Percentiles rank a stretch among this genome's conserved stretches.
These are phyloP conservation scores for Dictyostelium citrinum DNA, from an alignment of 78 protist species.

Conservation along the genomic window DNA sequence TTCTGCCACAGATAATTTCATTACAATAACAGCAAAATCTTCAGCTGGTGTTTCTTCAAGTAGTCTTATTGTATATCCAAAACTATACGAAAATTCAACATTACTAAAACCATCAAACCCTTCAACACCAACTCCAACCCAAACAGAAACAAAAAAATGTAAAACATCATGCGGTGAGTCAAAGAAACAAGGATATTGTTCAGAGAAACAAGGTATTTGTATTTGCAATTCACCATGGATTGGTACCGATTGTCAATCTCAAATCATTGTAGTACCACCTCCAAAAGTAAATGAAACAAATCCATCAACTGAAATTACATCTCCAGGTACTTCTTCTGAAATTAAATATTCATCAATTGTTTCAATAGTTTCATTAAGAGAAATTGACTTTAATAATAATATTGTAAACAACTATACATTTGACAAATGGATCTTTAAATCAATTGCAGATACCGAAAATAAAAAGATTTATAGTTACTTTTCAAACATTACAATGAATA, in stretches of 20 bases:
- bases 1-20: background rate
- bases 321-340: background rate
- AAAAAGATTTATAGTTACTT: background rate
- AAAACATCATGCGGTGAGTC: background rate
- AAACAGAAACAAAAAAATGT: background rate
- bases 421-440: background rate
- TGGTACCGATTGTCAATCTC: background rate
- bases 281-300: background rate
- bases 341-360: background rate
- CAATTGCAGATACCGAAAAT: background rate
- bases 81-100: background rate
- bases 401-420: background rate
- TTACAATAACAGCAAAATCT: background rate
- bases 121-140: background rate
- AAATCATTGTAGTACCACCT: background rate
- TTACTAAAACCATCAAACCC: background rate
- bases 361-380: background rate
- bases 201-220: background rate
- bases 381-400: background rate
- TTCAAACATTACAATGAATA: background rate
- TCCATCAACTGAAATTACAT: background rate
- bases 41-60: background rate
- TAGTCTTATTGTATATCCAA: background rate
- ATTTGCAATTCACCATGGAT: background rate
- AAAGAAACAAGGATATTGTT: background rate